A percentile compares a stretch with the other conserved stretches of the same genome.
These are phyloP conservation scores for Kodamaea kaohsiungensis DNA, from an alignment of 805 yeast genomes.

Conservation along the genomic window DNA sequence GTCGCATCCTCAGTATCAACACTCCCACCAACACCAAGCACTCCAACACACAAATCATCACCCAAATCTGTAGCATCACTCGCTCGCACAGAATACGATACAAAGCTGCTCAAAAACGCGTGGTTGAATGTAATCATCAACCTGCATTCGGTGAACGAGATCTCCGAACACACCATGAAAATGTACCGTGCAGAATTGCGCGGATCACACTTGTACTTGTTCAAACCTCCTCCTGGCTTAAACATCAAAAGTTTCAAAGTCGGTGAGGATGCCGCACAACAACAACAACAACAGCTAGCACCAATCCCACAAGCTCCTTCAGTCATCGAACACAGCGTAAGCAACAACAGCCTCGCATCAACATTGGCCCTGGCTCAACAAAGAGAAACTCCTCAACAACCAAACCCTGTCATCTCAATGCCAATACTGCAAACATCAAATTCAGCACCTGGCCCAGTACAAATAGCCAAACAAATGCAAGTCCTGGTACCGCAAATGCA, in stretches of 20 bases:
- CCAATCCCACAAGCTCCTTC: background rate
- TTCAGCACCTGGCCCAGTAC: conserved; percentile 1
- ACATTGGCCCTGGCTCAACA: background rate
- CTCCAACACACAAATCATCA: conserved; percentile 3
- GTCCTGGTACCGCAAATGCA: conserved; percentile 1
- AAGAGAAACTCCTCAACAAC: background rate
- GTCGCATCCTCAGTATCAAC: conserved; percentile 1
- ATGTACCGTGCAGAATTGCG: conserved; percentile 65
- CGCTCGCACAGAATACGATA: conserved; percentile 34
- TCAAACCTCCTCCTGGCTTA: conserved; percentile 54
- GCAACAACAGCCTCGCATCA: conserved; percentile 1
- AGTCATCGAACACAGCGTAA: conserved; percentile 1
- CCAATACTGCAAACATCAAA: background rate
- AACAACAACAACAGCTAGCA: background rate
- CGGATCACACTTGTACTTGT: conserved; percentile 66
- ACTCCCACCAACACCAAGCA: conserved; percentile 1
- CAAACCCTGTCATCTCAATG: background rate
- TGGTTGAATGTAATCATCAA: conserved; percentile 42
- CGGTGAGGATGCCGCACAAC: conserved; percentile 13
- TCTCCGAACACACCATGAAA: conserved; percentile 39
- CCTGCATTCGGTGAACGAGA: conserved; percentile 31
- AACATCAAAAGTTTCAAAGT: conserved; percentile 35
- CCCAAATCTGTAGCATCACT: conserved; percentile 19
- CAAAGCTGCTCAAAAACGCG: conserved; percentile 27
- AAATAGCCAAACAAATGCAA: background rate